A percentile compares a stretch with the other conserved stretches of the same genome.
Evolutionary conservation across 2,329 filamentous ascomycete genomes (phyloP).

Genomic region (Xylaria sp.): DNA sequence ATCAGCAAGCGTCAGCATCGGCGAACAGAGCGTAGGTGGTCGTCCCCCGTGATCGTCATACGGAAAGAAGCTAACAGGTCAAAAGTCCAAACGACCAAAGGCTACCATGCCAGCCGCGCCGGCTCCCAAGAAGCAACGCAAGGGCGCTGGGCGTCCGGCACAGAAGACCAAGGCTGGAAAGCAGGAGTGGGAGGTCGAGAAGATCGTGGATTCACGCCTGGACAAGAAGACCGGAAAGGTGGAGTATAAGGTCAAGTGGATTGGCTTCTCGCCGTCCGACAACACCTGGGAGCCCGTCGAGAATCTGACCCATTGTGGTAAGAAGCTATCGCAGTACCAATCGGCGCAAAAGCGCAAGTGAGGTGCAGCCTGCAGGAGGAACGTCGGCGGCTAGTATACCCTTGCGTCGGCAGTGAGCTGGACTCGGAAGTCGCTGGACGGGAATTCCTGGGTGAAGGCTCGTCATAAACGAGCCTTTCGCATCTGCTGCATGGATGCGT

Average conservation of each 20-base stretch:
- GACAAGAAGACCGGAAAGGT: constrained; percentile 39
- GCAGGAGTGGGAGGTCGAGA: constrained; percentile 51
- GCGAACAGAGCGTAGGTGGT: constrained; percentile 18
- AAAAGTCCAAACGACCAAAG: constrained; percentile 12
- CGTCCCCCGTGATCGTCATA: neutral
- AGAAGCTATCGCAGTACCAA: constrained; percentile 21
- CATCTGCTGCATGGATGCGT: neutral
- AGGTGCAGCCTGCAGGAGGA: neutral
- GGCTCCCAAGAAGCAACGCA: constrained; percentile 11
- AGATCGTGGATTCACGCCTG: constrained; percentile 46
- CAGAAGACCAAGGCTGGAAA: constrained; percentile 20
- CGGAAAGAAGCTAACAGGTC: constrained; percentile 8
- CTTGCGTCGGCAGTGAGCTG: neutral
- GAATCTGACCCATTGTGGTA: constrained; percentile 45
- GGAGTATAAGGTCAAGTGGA: constrained; percentile 58
- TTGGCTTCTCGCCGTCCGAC: constrained; percentile 45
- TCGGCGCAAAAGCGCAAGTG: constrained; percentile 5
- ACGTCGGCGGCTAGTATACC: neutral
- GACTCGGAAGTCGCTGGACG: no score
- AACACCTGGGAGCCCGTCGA: constrained; percentile 58
- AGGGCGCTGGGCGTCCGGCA: neutral
- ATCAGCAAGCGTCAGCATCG: constrained; percentile 16
- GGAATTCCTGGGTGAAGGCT: no score
- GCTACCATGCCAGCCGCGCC: neutral
- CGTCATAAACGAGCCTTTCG: neutral